phyloP scores from a whole-genome alignment of 163 green algal genomes.

The Scenedesmus sp. region DNA sequence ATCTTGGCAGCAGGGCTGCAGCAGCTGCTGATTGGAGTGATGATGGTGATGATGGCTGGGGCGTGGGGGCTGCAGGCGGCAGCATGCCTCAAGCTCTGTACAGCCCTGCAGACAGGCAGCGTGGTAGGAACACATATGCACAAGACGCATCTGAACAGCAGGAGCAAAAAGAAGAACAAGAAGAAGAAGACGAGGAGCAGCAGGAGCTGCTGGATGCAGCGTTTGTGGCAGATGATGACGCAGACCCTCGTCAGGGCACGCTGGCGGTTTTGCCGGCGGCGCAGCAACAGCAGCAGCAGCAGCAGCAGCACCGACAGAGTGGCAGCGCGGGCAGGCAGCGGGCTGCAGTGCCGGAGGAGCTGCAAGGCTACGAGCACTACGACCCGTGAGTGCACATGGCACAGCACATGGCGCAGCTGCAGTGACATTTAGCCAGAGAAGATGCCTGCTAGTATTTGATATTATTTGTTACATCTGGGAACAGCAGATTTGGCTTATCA shows the following conservation, averaged over 20 bases:
- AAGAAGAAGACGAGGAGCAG: not conserved
- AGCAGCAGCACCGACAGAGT: not conserved
- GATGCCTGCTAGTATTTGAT: too few species aligned
- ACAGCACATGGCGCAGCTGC: not conserved
- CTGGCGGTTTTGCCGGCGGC: not conserved
- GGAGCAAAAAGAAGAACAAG: too few species aligned
- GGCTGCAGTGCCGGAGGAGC: not conserved
- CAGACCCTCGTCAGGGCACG: not conserved
- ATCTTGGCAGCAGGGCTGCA: not conserved
- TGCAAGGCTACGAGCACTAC: not conserved
- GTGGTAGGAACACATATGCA: too few species aligned
- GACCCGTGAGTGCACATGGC: not conserved
- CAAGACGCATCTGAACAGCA: too few species aligned
- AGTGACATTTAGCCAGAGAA: not conserved
- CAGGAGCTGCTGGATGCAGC: not conserved
- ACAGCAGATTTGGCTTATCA: too few species aligned
- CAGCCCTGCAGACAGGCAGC: not conserved
- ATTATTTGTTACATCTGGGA: too few species aligned
- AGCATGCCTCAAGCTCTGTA: not conserved
- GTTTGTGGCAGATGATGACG: not conserved
- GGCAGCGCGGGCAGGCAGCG: not conserved
- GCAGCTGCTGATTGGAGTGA: not conserved
- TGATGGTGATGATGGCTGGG: not conserved
- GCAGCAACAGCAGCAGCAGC: not conserved
- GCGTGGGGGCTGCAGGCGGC: not conserved